These are phyloP conservation scores for Elsinoe arachidis DNA, from an alignment of 2,329 filamentous ascomycete genomes.

Conservation along the genomic window DNA sequence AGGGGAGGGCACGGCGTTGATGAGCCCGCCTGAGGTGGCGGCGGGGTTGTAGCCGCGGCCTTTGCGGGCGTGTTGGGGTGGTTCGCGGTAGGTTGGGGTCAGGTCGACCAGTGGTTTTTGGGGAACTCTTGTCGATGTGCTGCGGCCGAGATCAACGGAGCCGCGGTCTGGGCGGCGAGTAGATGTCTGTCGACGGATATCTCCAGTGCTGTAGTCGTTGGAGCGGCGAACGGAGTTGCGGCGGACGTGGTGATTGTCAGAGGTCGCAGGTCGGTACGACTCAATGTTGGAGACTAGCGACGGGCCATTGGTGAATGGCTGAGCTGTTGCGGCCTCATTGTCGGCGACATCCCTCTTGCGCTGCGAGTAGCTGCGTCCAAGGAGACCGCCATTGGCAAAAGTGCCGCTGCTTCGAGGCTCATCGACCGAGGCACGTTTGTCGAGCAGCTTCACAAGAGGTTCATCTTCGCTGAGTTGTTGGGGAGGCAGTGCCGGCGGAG, in stretches of 20 bases:
- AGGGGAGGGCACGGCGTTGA: slow-evolving; percentile 39
- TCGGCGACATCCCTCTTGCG: slow-evolving; percentile 33
- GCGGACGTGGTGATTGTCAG: slow-evolving; percentile 14
- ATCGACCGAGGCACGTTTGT: slow-evolving; percentile 19
- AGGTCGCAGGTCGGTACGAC: not conserved
- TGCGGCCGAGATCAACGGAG: slow-evolving; percentile 35
- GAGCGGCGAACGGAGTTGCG: slow-evolving; percentile 28
- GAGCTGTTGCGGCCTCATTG: slow-evolving; percentile 29
- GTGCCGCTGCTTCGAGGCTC: slow-evolving; percentile 22
- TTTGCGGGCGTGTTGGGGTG: slow-evolving; percentile 50
- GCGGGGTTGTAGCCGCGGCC: slow-evolving; percentile 39
- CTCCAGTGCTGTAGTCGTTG: not conserved
- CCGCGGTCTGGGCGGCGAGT: slow-evolving; percentile 14
- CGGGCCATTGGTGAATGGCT: slow-evolving; percentile 48
- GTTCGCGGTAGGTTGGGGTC: slow-evolving; percentile 54
- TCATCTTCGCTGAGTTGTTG: slow-evolving; percentile 27
- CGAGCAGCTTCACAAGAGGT: slow-evolving; percentile 26
- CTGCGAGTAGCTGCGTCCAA: slow-evolving; percentile 43
- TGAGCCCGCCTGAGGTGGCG: slow-evolving; percentile 34
- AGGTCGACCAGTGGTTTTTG: slow-evolving; percentile 61
- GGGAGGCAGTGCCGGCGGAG: slow-evolving; percentile 26
- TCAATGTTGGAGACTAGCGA: slow-evolving; percentile 44
- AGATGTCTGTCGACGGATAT: slow-evolving; percentile 11
- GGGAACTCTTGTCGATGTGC: slow-evolving; percentile 35
- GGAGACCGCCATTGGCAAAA: slow-evolving; percentile 39